These are phyloP conservation scores for Termitomyces sp. DNA, from an alignment of 768 basidiomycete genomes.

Conservation along the genomic window DNA sequence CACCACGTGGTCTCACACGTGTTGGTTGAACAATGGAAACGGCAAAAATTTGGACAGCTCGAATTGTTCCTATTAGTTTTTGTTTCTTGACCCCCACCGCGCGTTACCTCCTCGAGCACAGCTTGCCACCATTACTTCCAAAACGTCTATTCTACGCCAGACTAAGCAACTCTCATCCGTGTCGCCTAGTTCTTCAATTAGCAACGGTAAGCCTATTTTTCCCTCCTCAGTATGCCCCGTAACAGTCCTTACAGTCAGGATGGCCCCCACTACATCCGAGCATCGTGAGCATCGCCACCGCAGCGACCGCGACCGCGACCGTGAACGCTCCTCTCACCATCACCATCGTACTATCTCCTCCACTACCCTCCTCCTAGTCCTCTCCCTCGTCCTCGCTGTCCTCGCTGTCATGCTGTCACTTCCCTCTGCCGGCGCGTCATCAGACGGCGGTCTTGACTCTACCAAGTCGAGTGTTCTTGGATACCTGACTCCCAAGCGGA, in stretches of 20 bases:
- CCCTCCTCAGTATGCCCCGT: background rate
- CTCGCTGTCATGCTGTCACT: slow-evolving; percentile 90
- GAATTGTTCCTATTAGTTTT: slow-evolving; percentile 8
- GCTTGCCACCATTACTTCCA: slow-evolving; percentile 34
- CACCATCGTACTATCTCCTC: slow-evolving; percentile 87
- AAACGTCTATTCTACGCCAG: slow-evolving; percentile 64
- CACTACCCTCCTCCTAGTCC: slow-evolving; percentile 81
- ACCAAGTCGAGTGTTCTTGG: slow-evolving; percentile 58
- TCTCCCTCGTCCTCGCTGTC: slow-evolving; percentile 82
- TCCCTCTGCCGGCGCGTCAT: slow-evolving; percentile 48
- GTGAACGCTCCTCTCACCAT: slow-evolving; percentile 66
- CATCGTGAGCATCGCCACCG: slow-evolving; percentile 58
- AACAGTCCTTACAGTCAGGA: slow-evolving; percentile 55
- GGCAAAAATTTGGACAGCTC: slow-evolving; percentile 26
- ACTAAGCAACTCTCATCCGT: slow-evolving; percentile 57
- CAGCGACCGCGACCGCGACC: slow-evolving; percentile 36
- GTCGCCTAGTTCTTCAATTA: slow-evolving; percentile 65
- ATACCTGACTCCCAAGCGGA: slow-evolving; percentile 78
- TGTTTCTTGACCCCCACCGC: slow-evolving; percentile 24
- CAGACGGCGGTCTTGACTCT: slow-evolving; percentile 34
- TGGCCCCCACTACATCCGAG: slow-evolving; percentile 86
- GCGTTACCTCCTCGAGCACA: slow-evolving; percentile 24
- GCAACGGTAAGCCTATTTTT: slow-evolving; percentile 32
- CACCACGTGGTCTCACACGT: slow-evolving; percentile 35
- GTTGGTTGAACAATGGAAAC: slow-evolving; percentile 47